These are phyloP conservation scores for Clonostachys sp. DNA, from an alignment of 2,329 filamentous ascomycete species.

Conservation along the genomic window DNA sequence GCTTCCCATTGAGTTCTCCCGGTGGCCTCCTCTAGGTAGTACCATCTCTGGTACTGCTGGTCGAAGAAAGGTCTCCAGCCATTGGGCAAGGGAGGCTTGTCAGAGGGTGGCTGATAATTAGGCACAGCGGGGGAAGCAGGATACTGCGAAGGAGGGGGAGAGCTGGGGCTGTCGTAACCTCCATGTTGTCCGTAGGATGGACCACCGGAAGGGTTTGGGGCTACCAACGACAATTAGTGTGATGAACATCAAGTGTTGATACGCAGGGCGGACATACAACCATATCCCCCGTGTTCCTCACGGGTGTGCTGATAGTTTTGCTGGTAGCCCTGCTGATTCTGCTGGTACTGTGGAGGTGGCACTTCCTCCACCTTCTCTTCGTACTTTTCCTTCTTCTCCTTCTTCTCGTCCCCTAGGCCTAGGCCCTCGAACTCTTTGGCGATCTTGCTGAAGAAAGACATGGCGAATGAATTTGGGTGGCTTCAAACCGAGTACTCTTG, in stretches of 20 bases:
- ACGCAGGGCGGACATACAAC: no score
- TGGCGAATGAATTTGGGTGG: slow-evolving; percentile 11
- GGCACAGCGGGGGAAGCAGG: slow-evolving; percentile 14
- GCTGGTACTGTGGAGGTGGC: not conserved
- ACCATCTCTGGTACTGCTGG: slow-evolving; percentile 55
- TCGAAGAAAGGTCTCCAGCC: slow-evolving; percentile 65
- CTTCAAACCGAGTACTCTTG: no score
- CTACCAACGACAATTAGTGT: no score
- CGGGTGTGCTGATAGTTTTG: not conserved
- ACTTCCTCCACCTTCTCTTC: slow-evolving; percentile 2
- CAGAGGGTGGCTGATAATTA: slow-evolving; percentile 24
- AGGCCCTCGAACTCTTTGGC: slow-evolving; percentile 40
- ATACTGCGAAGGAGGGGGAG: slow-evolving; percentile 8
- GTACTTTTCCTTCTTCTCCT: slow-evolving; percentile 14
- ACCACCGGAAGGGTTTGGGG: not conserved
- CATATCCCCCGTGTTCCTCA: not conserved
- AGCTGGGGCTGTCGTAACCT: slow-evolving; percentile 4
- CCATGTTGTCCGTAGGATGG: slow-evolving; percentile 15
- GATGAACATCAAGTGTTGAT: no score
- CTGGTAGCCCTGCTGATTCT: no score
- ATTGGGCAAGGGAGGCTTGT: slow-evolving; percentile 45
- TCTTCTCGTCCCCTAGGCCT: slow-evolving; percentile 35
- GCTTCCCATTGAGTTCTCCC: slow-evolving; percentile 62
- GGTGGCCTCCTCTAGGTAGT: slow-evolving; percentile 58
- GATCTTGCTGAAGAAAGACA: slow-evolving; percentile 40